A percentile compares a stretch with the other conserved stretches of the same genome.
phyloP scores from a whole-genome alignment of 176 grass and related monocot species.

The Aechmea fasciata region DNA sequence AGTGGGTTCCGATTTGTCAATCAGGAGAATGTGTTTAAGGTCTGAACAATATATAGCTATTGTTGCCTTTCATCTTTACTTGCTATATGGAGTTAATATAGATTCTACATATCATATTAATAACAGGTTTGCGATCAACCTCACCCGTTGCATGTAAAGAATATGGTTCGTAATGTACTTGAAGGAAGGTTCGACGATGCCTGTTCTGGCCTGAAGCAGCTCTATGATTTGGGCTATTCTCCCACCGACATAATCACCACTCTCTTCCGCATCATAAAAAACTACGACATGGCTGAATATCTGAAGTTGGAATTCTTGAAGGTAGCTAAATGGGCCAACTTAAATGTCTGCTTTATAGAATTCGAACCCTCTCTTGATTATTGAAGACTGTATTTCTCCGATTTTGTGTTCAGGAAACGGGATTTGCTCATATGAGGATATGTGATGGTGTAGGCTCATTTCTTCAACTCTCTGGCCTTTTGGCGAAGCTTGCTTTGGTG shows the following conservation, averaged over 20 bases:
- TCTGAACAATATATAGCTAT: constrained; percentile 11
- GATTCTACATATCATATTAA: constrained; percentile 3
- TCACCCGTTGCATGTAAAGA: constrained; percentile 86
- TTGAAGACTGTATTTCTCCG: background rate
- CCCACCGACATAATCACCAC: constrained; percentile 94
- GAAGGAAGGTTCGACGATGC: constrained; percentile 80
- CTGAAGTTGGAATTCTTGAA: constrained; percentile 88
- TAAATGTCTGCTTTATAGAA: background rate
- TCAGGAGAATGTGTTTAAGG: constrained; percentile 95
- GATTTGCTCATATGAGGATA: constrained; percentile 98
- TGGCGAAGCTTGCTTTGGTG: constrained; percentile 72
- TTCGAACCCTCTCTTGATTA: background rate
- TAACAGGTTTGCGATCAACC: constrained; percentile 83
- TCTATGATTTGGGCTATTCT: constrained; percentile 90
- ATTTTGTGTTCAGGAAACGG: constrained; percentile 48
- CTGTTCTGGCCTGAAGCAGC: constrained; percentile 66
- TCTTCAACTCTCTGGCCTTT: constrained; percentile 85
- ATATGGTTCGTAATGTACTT: constrained; percentile 77
- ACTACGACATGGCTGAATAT: constrained; percentile 95
- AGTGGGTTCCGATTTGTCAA: constrained; percentile 92
- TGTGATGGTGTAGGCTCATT: constrained; percentile 91
- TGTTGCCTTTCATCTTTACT: background rate
- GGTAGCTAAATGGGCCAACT: constrained; percentile 27
- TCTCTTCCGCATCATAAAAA: constrained; percentile 86
- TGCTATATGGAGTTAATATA: background rate